These are phyloP conservation scores for Alternaria sp. DNA, from an alignment of 2,329 filamentous ascomycete species.

Conservation along the genomic window DNA sequence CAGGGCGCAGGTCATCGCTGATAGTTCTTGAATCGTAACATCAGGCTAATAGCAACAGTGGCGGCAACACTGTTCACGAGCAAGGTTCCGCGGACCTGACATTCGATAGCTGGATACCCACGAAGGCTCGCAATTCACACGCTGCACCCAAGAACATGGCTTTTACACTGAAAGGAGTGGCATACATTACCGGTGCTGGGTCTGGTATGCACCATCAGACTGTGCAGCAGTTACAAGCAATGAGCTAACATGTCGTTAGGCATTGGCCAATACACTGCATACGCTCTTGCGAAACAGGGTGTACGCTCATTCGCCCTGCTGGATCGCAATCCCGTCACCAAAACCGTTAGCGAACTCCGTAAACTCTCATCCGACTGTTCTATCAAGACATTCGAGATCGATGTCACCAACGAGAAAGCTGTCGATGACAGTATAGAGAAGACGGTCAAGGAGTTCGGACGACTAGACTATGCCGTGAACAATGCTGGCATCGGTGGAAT, in stretches of 20 bases:
- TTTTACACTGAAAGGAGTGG: conserved; percentile 53
- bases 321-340: conserved; percentile 52
- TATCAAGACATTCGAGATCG: conserved; percentile 51
- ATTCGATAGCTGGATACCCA: not conserved
- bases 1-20: not conserved
- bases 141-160: conserved; percentile 38
- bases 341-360: conserved; percentile 45
- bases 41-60: not conserved
- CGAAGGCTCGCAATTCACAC: not conserved
- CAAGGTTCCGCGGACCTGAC: not conserved
- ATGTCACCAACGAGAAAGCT: conserved; percentile 55
- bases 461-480: conserved; percentile 64
- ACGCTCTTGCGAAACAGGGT: conserved; percentile 57
- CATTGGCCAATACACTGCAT: conserved; percentile 57
- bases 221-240: not conserved
- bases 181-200: conserved; percentile 58
- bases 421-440: conserved; percentile 54
- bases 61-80: not conserved
- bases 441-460: conserved; percentile 56
- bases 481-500: conserved; percentile 60
- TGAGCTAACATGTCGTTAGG: conserved; percentile 43
- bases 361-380: conserved; percentile 50
- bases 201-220: conserved; percentile 45
- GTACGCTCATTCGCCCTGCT: conserved; percentile 56
- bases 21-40: not conserved